phyloP scores from a whole-genome alignment of 306 rosid genomes.

The Ceratonia siliqua region DNA sequence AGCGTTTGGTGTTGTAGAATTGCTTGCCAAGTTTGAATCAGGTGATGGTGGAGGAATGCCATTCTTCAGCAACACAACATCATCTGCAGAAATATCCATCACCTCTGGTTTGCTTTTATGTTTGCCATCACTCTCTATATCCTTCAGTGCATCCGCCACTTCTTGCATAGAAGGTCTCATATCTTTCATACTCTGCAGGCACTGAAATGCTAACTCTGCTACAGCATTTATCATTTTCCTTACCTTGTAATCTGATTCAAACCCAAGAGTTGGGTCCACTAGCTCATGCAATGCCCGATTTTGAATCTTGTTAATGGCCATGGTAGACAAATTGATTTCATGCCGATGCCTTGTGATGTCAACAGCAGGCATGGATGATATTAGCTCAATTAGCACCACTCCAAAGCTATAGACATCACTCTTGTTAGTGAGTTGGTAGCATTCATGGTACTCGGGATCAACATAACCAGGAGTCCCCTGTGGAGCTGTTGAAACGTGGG shows the following conservation, averaged over 20 bases:
- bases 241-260: conserved; percentile 56
- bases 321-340: conserved; percentile 74
- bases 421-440: conserved; percentile 71
- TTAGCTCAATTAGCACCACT: conserved; percentile 74
- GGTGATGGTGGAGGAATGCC: conserved; percentile 59
- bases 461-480: conserved; percentile 97
- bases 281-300: conserved; percentile 58
- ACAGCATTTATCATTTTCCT: conserved; percentile 61
- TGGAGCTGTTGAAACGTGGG: conserved; percentile 84
- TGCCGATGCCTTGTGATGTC: conserved; percentile 81
- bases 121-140: conserved; percentile 50
- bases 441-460: conserved; percentile 82
- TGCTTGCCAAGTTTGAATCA: conserved; percentile 45
- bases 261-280: conserved; percentile 64
- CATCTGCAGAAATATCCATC: conserved; percentile 48
- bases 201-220: conserved; percentile 81
- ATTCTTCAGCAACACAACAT: conserved; percentile 47
- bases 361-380: conserved; percentile 86
- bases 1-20: conserved; percentile 50
- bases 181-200: conserved; percentile 66
- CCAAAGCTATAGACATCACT: conserved; percentile 94
- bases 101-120: conserved; percentile 49
- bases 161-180: conserved; percentile 72
- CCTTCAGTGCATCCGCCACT: conserved; percentile 50
- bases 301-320: conserved; percentile 82